Evolutionary conservation across 768 basidiomycete species (phyloP).

Genomic region (Mycena rebaudengoi): DNA sequence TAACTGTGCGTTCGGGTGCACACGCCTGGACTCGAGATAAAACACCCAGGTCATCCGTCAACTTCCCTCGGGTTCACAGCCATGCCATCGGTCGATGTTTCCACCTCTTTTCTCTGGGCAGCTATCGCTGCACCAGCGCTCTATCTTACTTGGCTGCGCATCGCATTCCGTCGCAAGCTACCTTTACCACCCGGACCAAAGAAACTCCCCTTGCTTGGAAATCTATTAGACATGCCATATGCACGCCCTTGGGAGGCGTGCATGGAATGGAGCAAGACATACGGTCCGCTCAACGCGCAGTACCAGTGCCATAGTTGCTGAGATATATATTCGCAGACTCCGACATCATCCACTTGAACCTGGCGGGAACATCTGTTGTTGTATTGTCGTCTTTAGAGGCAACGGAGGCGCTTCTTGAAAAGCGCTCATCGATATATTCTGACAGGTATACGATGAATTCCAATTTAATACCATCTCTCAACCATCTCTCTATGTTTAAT

Average conservation of each 20-base stretch:
- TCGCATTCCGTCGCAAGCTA: too few relatives aligned
- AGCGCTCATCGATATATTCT: constrained; percentile 47
- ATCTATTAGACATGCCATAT: constrained; percentile 52
- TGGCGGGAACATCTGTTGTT: constrained; percentile 35
- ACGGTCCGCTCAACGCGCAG: constrained; percentile 29
- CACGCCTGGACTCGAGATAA: too few relatives aligned
- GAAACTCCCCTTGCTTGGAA: constrained; percentile 53
- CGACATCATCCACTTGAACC: constrained; percentile 35
- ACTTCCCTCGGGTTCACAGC: too few relatives aligned
- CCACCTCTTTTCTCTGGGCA: too few relatives aligned
- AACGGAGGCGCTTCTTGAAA: constrained; percentile 45
- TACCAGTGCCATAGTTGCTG: too few relatives aligned
- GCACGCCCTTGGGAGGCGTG: constrained; percentile 52
- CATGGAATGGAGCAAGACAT: constrained; percentile 51
- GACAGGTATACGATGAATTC: constrained; percentile 40
- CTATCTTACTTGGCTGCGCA: too few relatives aligned
- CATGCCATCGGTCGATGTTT: too few relatives aligned
- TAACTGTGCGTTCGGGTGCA: too few relatives aligned
- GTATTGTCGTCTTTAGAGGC: constrained; percentile 42
- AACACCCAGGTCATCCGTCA: too few relatives aligned
- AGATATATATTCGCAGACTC: constrained; percentile 32
- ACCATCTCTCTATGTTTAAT: not conserved
- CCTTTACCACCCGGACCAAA: constrained; percentile 51
- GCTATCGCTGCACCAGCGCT: too few relatives aligned
- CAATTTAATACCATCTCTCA: constrained; percentile 6